phyloP scores from a whole-genome alignment of 2,329 filamentous ascomycete genomes.

The Pestalotiopsis sp. region DNA sequence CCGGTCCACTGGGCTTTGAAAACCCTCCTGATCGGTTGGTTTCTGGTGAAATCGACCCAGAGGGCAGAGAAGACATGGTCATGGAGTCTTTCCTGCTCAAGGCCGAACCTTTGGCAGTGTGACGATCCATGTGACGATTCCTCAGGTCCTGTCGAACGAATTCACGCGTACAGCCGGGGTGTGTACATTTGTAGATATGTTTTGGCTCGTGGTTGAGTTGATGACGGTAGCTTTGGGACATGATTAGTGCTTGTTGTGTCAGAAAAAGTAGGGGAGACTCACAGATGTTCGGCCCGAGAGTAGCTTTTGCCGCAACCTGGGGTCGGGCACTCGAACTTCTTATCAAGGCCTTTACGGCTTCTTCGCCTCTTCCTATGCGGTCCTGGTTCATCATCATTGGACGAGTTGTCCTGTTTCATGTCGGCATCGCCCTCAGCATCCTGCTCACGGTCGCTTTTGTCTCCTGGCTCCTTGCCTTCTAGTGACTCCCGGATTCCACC shows the following conservation, averaged over 20 bases:
- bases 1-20: constrained; percentile 44
- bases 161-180: constrained; percentile 83
- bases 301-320: constrained; percentile 95
- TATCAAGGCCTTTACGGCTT: constrained; percentile 78
- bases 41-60: constrained; percentile 50
- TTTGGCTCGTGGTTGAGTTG: constrained; percentile 96
- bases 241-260: constrained; percentile 25
- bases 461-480: constrained; percentile 41
- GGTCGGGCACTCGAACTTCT: constrained; percentile 81
- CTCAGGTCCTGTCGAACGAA: constrained; percentile 95
- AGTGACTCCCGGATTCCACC: constrained; percentile 41
- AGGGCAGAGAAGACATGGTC: constrained; percentile 49
- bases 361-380: constrained; percentile 64
- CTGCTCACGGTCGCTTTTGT: constrained; percentile 41
- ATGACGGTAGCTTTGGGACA: constrained; percentile 69
- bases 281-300: constrained; percentile 93
- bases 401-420: constrained; percentile 48
- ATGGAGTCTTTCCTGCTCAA: constrained; percentile 74
- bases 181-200: constrained; percentile 92
- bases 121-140: constrained; percentile 79
- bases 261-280: constrained; percentile 37
- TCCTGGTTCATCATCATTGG: constrained; percentile 49
- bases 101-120: constrained; percentile 78
- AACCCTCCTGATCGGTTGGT: constrained; percentile 46
- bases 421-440: constrained; percentile 39